phyloP scores from a whole-genome alignment of 495 filamentous ascomycete genomes.

The Podospora fimiseda region DNA sequence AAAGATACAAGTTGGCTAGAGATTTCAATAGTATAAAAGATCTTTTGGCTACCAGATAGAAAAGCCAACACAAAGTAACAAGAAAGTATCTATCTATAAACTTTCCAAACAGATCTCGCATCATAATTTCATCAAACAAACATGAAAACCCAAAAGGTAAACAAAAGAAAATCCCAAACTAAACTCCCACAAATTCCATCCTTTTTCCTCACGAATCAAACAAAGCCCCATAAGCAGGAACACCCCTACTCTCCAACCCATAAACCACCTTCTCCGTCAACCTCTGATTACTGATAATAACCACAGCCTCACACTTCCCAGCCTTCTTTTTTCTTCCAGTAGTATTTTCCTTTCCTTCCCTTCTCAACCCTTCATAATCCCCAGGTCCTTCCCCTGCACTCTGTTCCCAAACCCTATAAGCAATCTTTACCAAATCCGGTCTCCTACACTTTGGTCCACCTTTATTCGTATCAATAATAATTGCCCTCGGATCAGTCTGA shows the following conservation, averaged over 20 bases:
- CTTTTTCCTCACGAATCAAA: slow-evolving; percentile 71
- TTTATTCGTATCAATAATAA: slow-evolving; percentile 46
- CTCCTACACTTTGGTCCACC: slow-evolving; percentile 23
- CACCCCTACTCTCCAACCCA: slow-evolving; percentile 61
- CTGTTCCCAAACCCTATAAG: slow-evolving; percentile 50
- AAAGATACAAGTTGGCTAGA: too few species aligned
- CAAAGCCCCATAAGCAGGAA: slow-evolving; percentile 71
- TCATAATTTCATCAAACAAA: too few species aligned
- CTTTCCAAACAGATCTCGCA: too few species aligned
- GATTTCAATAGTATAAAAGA: too few species aligned
- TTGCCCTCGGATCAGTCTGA: slow-evolving; percentile 38
- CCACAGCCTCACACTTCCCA: slow-evolving; percentile 59
- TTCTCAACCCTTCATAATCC: slow-evolving; percentile 54
- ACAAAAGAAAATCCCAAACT: too few species aligned
- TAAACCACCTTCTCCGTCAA: slow-evolving; percentile 68
- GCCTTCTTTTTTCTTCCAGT: slow-evolving; percentile 52
- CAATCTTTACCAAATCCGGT: slow-evolving; percentile 50
- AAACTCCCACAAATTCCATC: too few species aligned
- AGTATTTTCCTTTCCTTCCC: slow-evolving; percentile 45
- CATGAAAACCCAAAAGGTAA: too few species aligned
- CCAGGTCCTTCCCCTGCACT: slow-evolving; percentile 53
- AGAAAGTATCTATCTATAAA: too few species aligned
- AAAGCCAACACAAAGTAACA: too few species aligned
- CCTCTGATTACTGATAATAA: slow-evolving; percentile 69
- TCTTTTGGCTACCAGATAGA: too few species aligned